Percentiles rank a stretch among this genome's conserved stretches.
Conservation (phyloP, 805 yeast species). For the Maudiozyma bulderi region DNA sequence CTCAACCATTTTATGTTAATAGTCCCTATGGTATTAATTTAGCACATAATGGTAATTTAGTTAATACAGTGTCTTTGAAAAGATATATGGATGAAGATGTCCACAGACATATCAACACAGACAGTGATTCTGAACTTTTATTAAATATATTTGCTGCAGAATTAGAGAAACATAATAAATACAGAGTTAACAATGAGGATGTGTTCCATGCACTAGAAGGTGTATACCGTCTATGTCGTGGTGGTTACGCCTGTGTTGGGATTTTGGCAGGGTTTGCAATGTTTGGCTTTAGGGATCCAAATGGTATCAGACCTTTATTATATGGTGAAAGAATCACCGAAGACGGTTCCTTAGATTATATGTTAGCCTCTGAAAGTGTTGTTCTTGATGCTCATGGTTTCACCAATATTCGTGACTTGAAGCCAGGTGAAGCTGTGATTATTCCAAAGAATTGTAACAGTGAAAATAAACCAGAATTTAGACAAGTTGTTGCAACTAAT, state of each 20-base stretch:
- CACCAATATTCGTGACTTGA: slow-evolving; percentile 65
- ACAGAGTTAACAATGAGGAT: slow-evolving; percentile 85
- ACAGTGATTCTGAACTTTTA: slow-evolving; percentile 86
- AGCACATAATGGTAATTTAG: slow-evolving; percentile 91
- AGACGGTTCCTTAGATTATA: slow-evolving; percentile 72
- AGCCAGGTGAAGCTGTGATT: slow-evolving; percentile 95
- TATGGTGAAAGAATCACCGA: slow-evolving; percentile 69
- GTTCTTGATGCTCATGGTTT: slow-evolving; percentile 90
- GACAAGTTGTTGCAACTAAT: slow-evolving; percentile 71
- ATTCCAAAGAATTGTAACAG: slow-evolving; percentile 64
- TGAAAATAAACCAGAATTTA: slow-evolving; percentile 52
- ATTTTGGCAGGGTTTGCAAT: slow-evolving; percentile 94
- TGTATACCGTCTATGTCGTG: slow-evolving; percentile 71
- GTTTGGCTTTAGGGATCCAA: slow-evolving; percentile 94
- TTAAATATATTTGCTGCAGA: slow-evolving; percentile 87
- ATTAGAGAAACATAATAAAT: slow-evolving; percentile 82
- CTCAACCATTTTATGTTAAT: slow-evolving; percentile 97
- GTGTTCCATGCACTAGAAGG: slow-evolving; percentile 79
- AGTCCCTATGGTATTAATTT: slow-evolving; percentile 89
- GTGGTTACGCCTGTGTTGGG: slow-evolving; percentile 95
- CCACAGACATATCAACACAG: slow-evolving; percentile 96
- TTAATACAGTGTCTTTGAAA: slow-evolving; percentile 70
- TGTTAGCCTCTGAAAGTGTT: slow-evolving; percentile 93
- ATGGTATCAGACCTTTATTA: slow-evolving; percentile 87
- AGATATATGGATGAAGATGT: slow-evolving; percentile 83